Evolutionary conservation across 345 rosid genomes (phyloP).

Genomic region (Hypericum perforatum): DNA sequence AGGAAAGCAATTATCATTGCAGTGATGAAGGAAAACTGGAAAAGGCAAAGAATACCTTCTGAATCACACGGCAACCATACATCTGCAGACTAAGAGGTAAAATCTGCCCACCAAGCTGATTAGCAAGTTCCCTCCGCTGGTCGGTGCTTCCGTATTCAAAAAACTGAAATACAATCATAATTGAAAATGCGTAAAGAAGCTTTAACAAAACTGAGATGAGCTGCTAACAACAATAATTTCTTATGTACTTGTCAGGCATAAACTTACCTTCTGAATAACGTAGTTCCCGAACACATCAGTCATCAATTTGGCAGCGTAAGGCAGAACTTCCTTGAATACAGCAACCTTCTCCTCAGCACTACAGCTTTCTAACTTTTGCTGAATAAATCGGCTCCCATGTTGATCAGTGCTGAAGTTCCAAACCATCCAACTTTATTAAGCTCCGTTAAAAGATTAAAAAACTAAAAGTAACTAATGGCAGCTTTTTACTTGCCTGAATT

Average conservation of each 20-base stretch:
- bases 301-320: conserved; percentile 79
- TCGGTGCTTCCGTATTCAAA: conserved; percentile 81
- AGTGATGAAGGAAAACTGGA: too few species aligned
- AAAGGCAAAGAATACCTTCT: conserved; percentile 45
- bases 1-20: too few species aligned
- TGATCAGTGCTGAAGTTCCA: conserved; percentile 40
- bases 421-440: conserved; percentile 14
- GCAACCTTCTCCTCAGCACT: conserved; percentile 66
- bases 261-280: conserved; percentile 80
- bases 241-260: background rate
- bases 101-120: conserved; percentile 81
- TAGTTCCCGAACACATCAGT: conserved; percentile 97
- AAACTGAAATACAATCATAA: conserved; percentile 34
- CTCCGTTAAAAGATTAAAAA: conserved; percentile 2
- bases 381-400: conserved; percentile 99
- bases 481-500: conserved; percentile 59
- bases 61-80: conserved; percentile 99
- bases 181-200: background rate
- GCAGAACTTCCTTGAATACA: conserved; percentile 84
- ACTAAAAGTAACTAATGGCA: conserved; percentile 15
- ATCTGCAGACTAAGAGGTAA: conserved; percentile 86
- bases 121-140: conserved; percentile 85
- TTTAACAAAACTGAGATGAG: conserved; percentile 10
- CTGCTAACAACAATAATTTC: conserved; percentile 11
- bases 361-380: conserved; percentile 87